These are phyloP conservation scores for Gonapodya sp. DNA, from an alignment of 192 early-diverging fungal species.

Conservation along the genomic window DNA sequence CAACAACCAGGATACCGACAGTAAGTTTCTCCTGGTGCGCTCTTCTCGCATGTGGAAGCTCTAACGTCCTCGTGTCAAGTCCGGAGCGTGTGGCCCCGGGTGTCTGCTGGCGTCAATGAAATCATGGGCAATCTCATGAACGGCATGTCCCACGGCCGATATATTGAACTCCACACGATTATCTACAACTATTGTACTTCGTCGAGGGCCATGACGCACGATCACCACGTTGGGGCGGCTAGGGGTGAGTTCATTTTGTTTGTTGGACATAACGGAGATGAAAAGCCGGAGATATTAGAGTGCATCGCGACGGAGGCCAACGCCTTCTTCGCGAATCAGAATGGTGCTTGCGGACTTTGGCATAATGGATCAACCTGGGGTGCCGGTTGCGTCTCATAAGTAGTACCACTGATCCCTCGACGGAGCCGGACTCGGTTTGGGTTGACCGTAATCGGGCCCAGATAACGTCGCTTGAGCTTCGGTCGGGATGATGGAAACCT, in stretches of 20 bases:
- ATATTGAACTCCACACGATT: slow-evolving; percentile 74
- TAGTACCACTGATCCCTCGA: too few species aligned
- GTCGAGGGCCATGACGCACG: slow-evolving; percentile 22
- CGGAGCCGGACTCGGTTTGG: too few species aligned
- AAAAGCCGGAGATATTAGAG: slow-evolving; percentile 21
- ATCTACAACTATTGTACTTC: slow-evolving; percentile 74
- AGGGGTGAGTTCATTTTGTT: slow-evolving; percentile 13
- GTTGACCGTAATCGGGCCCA: too few species aligned
- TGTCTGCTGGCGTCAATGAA: slow-evolving; percentile 67
- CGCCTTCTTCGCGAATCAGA: slow-evolving; percentile 3
- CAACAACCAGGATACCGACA: neutral
- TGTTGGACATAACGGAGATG: slow-evolving; percentile 5
- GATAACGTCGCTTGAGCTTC: too few species aligned
- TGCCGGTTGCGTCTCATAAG: too few species aligned
- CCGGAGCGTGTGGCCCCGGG: slow-evolving; percentile 41
- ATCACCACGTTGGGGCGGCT: slow-evolving; percentile 13
- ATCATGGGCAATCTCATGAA: slow-evolving; percentile 69
- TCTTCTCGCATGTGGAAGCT: neutral
- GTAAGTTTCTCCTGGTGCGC: neutral
- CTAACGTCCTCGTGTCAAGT: neutral
- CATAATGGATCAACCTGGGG: too few species aligned
- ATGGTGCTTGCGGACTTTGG: slow-evolving; percentile 43
- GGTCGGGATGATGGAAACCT: too few species aligned
- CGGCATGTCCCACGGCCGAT: slow-evolving; percentile 61
- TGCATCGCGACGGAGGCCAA: slow-evolving; percentile 3